Evolutionary conservation across 164 flowering plant genomes (phyloP).

Genomic region (Stephania japonica): DNA sequence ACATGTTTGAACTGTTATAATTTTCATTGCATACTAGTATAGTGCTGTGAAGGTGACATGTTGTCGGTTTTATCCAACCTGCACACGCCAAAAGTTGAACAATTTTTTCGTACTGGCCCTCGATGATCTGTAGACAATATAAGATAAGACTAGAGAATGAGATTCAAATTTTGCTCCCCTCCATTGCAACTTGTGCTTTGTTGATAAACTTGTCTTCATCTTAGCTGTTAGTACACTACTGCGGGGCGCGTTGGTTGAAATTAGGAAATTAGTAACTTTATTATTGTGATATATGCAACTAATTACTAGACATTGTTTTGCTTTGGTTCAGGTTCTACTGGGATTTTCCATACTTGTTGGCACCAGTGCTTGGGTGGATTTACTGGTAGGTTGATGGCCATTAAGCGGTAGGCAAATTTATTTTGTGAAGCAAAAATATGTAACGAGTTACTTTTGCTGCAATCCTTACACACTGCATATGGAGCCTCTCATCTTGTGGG

Average conservation of each 20-base stretch:
- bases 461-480: too few relatives aligned
- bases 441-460: not conserved
- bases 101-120: not conserved
- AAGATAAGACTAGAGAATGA: not conserved
- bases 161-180: not conserved
- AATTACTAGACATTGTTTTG: not conserved
- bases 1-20: not conserved
- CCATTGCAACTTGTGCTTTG: not conserved
- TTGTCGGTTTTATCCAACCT: not conserved
- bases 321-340: slow-evolving; percentile 72
- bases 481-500: not conserved
- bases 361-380: slow-evolving; percentile 97
- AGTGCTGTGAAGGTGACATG: not conserved
- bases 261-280: too few relatives aligned
- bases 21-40: not conserved
- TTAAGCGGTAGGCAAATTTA: not conserved
- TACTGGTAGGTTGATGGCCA: slow-evolving; percentile 49
- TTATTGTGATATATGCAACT: not conserved
- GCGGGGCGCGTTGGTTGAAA: too few relatives aligned
- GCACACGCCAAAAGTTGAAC: not conserved
- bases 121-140: not conserved
- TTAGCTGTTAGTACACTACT: too few relatives aligned
- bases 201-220: not conserved
- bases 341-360: slow-evolving; percentile 96
- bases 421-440: not conserved